Evolutionary conservation across 139 green algal genomes (phyloP).

Genomic region (Chlamydomonas sp.): DNA sequence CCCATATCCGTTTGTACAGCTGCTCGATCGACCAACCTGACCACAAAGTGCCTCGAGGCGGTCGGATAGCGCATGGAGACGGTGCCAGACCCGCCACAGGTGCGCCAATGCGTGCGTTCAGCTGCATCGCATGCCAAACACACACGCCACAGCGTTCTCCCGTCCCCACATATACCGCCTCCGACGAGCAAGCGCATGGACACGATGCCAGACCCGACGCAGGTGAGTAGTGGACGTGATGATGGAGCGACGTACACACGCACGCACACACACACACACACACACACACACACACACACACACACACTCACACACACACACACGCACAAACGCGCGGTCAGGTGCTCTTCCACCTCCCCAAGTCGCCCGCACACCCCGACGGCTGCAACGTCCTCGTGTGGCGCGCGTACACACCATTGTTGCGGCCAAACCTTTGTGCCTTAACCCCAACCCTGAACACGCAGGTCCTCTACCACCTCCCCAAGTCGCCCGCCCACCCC

Average conservation of each 20-base stretch:
- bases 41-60: slow-evolving; percentile 70
- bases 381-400: background rate
- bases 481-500: slow-evolving; percentile 9
- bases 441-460: background rate
- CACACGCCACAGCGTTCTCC: too few relatives aligned
- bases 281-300: too few relatives aligned
- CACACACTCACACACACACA: too few relatives aligned
- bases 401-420: background rate
- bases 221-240: too few relatives aligned
- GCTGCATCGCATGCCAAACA: too few relatives aligned
- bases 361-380: background rate
- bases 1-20: too few relatives aligned
- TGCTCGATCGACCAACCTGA: slow-evolving; percentile 91
- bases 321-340: too few relatives aligned
- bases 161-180: background rate
- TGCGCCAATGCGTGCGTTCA: too few relatives aligned
- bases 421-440: background rate
- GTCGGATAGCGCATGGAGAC: slow-evolving; percentile 70
- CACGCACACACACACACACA: too few relatives aligned
- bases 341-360: background rate
- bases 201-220: slow-evolving; percentile 76
- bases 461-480: slow-evolving; percentile 15
- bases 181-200: slow-evolving; percentile 79
- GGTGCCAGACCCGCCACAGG: slow-evolving; percentile 79
- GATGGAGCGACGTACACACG: too few relatives aligned